A percentile compares a stretch with the other conserved stretches of the same genome.
Evolutionary conservation across 768 basidiomycete species (phyloP).

Genomic region (Xerocomus brunneocitrinus): DNA sequence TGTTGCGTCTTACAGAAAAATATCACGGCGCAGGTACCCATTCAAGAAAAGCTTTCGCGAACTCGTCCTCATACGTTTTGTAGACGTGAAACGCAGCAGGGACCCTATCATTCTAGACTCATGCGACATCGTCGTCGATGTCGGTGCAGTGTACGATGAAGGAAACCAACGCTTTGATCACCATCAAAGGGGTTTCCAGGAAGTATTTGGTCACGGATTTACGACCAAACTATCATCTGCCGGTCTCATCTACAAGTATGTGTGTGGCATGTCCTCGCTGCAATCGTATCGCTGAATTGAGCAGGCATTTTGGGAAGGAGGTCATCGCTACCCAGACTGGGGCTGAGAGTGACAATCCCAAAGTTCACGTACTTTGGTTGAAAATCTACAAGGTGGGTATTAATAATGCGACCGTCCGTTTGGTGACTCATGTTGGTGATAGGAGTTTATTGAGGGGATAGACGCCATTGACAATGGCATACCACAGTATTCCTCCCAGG

Average conservation of each 20-base stretch:
- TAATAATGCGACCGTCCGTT: neutral
- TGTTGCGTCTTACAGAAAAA: conserved; percentile 70
- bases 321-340: conserved; percentile 65
- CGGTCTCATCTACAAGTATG: conserved; percentile 92
- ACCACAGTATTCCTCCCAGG: conserved; percentile 65
- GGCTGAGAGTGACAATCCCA: conserved; percentile 50
- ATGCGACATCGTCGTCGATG: conserved; percentile 95
- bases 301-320: conserved; percentile 84
- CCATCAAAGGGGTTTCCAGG: conserved; percentile 89
- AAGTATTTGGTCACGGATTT: conserved; percentile 86
- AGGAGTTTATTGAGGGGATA: conserved; percentile 93
- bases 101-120: conserved; percentile 66
- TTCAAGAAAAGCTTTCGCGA: neutral
- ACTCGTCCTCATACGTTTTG: conserved; percentile 1
- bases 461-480: conserved; percentile 97
- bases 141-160: conserved; percentile 89
- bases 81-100: conserved; percentile 67
- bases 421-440: conserved; percentile 4
- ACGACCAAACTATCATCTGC: conserved; percentile 88
- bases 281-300: conserved; percentile 1
- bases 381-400: conserved; percentile 75
- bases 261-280: conserved; percentile 23
- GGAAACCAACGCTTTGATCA: conserved; percentile 83
- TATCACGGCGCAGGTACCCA: conserved; percentile 71
- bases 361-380: conserved; percentile 74